phyloP scores from a whole-genome alignment of 1,284 basidiomycete species.

The Trichosporon asahii region DNA sequence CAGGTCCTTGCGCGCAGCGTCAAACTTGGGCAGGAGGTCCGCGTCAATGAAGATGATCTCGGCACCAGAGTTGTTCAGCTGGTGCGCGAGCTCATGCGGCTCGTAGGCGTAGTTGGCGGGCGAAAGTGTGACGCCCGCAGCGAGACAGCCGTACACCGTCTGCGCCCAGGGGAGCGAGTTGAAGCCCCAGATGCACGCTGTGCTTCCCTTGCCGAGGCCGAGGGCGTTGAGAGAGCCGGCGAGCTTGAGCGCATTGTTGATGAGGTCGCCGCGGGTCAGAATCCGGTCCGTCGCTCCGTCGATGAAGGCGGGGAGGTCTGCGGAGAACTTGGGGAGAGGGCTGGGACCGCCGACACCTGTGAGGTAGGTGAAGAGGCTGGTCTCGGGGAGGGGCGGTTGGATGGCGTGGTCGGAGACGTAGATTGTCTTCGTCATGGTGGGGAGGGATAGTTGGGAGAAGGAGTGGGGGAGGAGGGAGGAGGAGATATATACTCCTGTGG shows the following conservation, averaged over 20 bases:
- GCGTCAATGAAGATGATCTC: constrained; percentile 59
- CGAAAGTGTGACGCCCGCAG: constrained; percentile 36
- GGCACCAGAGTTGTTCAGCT: constrained; percentile 57
- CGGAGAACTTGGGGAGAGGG: constrained; percentile 36
- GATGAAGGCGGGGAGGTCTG: constrained; percentile 59
- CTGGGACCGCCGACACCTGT: constrained; percentile 6
- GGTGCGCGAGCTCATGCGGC: constrained; percentile 46
- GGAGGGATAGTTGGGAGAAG: background rate
- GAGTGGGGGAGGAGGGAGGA: background rate
- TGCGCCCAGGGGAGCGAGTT: constrained; percentile 65
- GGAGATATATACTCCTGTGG: background rate
- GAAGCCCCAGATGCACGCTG: constrained; percentile 45
- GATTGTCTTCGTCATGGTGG: constrained; percentile 8
- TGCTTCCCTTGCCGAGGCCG: constrained; percentile 36
- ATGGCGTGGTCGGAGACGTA: constrained; percentile 17
- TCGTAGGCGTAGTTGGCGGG: constrained; percentile 35
- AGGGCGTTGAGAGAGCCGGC: constrained; percentile 56
- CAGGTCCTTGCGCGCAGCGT: constrained; percentile 29
- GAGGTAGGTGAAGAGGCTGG: constrained; percentile 18
- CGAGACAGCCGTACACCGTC: constrained; percentile 58
- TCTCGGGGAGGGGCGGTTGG: constrained; percentile 17
- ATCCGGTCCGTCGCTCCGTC: constrained; percentile 62
- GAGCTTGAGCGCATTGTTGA: constrained; percentile 60
- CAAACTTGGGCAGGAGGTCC: constrained; percentile 52
- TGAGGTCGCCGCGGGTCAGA: constrained; percentile 60